Evolutionary conservation across 176 grass and related monocot species (phyloP).

Genomic region (Cymbopogon citratus): DNA sequence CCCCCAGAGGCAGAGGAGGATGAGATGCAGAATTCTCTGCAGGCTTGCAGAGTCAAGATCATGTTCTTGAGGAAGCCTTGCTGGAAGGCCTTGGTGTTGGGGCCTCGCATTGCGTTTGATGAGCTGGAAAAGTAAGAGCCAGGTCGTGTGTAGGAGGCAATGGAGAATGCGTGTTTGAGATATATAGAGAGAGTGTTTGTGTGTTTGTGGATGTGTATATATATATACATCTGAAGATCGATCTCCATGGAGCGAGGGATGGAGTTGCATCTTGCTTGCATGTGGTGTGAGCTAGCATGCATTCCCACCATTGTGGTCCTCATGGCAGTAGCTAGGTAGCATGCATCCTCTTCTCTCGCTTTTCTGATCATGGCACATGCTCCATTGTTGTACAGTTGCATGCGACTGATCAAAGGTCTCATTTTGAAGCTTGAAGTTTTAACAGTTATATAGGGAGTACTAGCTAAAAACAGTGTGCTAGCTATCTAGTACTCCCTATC

Average conservation of each 20-base stretch:
- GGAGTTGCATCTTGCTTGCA: constrained; percentile 2
- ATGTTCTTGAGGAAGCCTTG: constrained; percentile 57
- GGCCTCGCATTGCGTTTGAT: constrained; percentile 40
- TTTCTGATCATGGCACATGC: constrained; percentile 38
- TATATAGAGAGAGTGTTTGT: not conserved
- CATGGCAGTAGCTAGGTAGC: not conserved
- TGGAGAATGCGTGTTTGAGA: not conserved
- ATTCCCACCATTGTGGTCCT: constrained; percentile 42
- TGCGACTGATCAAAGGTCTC: no score
- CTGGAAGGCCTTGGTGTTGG: constrained; percentile 42
- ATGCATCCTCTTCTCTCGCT: not conserved
- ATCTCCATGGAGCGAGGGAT: not conserved
- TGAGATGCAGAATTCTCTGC: not conserved
- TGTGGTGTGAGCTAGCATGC: constrained; percentile 53
- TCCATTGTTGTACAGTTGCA: not conserved
- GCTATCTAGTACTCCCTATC: not conserved
- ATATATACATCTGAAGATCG: not conserved
- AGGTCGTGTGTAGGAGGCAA: not conserved
- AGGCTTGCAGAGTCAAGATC: constrained; percentile 36
- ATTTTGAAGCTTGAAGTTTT: not conserved
- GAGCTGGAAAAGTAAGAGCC: not conserved
- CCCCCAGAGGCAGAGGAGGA: not conserved
- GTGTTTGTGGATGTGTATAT: not conserved
- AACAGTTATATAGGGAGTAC: not conserved
- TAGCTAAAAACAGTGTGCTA: not conserved